These are phyloP conservation scores for Ramalina peruviana DNA, from an alignment of 495 filamentous ascomycete genomes.

Conservation along the genomic window DNA sequence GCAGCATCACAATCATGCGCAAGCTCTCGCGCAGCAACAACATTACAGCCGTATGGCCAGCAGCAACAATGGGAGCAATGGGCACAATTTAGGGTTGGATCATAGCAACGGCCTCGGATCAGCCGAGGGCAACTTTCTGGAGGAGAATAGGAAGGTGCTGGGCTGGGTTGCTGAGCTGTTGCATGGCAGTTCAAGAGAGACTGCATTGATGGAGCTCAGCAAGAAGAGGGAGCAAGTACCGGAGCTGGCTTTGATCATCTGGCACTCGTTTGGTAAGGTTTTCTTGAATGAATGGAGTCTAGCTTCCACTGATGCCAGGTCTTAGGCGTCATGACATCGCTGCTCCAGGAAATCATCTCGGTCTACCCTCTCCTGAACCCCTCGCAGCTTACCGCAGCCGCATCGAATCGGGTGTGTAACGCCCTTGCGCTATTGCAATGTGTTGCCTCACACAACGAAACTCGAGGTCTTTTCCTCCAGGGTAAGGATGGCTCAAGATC, in stretches of 20 bases:
- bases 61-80: conserved; percentile 18
- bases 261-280: conserved; percentile 90
- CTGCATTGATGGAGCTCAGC: conserved; percentile 86
- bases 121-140: conserved; percentile 51
- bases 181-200: conserved; percentile 74
- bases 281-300: neutral
- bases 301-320: conserved; percentile 12
- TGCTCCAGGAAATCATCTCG: conserved; percentile 97
- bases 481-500: conserved; percentile 37
- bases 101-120: conserved; percentile 38
- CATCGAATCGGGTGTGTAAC: conserved; percentile 95
- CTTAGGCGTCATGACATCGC: conserved; percentile 93
- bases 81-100: conserved; percentile 32
- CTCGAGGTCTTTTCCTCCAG: conserved; percentile 77
- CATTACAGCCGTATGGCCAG: conserved; percentile 67
- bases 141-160: conserved; percentile 85
- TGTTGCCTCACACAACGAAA: conserved; percentile 95
- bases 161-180: conserved; percentile 88
- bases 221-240: conserved; percentile 98
- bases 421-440: conserved; percentile 93
- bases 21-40: conserved; percentile 59
- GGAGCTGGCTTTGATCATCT: conserved; percentile 88
- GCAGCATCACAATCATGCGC: conserved; percentile 47
- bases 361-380: conserved; percentile 95
- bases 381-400: conserved; percentile 89